Conservation (phyloP, 2,329 filamentous ascomycete species). For the Aspergillus sp. region DNA sequence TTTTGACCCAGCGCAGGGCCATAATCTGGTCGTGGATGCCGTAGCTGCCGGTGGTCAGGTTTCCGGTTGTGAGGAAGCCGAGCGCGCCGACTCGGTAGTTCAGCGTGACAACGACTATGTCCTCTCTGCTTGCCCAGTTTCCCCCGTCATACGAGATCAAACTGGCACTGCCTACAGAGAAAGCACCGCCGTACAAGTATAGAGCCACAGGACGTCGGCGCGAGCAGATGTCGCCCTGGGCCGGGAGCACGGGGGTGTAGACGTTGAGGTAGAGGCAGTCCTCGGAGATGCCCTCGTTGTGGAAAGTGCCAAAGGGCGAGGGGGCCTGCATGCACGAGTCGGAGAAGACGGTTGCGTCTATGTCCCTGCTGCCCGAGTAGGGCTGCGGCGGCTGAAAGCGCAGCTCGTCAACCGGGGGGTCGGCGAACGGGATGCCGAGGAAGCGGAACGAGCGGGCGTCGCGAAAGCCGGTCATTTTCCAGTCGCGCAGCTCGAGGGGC, state of each 20-base stretch:
- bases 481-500: conserved; percentile 7
- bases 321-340: conserved; percentile 14
- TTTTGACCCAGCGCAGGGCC: conserved; percentile 19
- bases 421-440: conserved; percentile 40
- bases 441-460: conserved; percentile 29
- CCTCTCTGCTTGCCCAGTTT: conserved; percentile 26
- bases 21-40: conserved; percentile 25
- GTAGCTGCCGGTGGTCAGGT: conserved; percentile 23
- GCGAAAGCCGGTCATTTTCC: conserved; percentile 17
- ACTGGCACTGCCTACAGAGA: conserved; percentile 19
- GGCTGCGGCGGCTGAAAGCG: conserved; percentile 33
- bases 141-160: conserved; percentile 25
- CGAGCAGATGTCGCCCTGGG: conserved; percentile 3
- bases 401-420: conserved; percentile 35
- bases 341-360: conserved; percentile 20
- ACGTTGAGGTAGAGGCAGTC: conserved; percentile 29
- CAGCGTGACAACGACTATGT: conserved; percentile 26
- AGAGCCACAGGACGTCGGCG: conserved; percentile 16
- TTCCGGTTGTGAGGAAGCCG: conserved; percentile 26
- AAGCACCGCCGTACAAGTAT: conserved; percentile 26
- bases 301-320: conserved; percentile 8
- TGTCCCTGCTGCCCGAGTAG: conserved; percentile 15
- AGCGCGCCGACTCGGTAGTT: conserved; percentile 27
- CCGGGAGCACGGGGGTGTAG: conserved; percentile 23
- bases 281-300: conserved; percentile 16